Evolutionary conservation across 441 rosid species (phyloP).

Genomic region (Erysimum pusillum): DNA sequence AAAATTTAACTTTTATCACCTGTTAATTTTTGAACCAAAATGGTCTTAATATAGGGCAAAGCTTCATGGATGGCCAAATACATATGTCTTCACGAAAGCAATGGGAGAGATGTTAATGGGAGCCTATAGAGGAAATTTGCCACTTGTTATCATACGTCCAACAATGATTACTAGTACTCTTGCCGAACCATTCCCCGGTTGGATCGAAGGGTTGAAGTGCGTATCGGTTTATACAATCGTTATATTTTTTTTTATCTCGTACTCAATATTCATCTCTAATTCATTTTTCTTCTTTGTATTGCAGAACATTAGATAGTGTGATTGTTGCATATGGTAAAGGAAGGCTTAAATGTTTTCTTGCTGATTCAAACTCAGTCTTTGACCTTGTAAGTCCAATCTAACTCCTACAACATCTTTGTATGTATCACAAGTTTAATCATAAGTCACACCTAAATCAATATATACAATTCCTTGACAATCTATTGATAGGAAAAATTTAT

Average conservation of each 20-base stretch:
- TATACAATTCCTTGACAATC: too few relatives aligned
- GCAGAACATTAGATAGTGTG: slow-evolving; percentile 91
- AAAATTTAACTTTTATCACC: too few relatives aligned
- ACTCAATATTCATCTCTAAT: too few relatives aligned
- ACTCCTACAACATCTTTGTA: too few relatives aligned
- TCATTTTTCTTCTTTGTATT: not conserved
- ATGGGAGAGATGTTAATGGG: slow-evolving; percentile 68
- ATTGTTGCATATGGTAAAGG: slow-evolving; percentile 83
- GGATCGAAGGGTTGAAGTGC: slow-evolving; percentile 70
- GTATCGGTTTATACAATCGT: too few relatives aligned
- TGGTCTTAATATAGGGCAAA: slow-evolving; percentile 53
- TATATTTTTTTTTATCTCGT: too few relatives aligned
- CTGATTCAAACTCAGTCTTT: slow-evolving; percentile 59
- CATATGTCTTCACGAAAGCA: slow-evolving; percentile 72
- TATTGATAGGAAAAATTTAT: too few relatives aligned
- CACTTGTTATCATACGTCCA: slow-evolving; percentile 59
- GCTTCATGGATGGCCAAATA: slow-evolving; percentile 69
- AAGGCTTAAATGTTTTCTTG: slow-evolving; percentile 73
- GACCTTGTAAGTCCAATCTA: slow-evolving; percentile 64
- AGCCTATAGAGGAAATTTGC: slow-evolving; percentile 45
- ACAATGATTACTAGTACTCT: slow-evolving; percentile 62
- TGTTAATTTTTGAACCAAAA: not conserved
- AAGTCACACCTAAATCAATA: too few relatives aligned
- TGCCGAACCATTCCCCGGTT: slow-evolving; percentile 69
- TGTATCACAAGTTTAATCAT: too few relatives aligned